These are phyloP conservation scores for Alloascoidea africana DNA, from an alignment of 805 yeast genomes.

Conservation along the genomic window DNA sequence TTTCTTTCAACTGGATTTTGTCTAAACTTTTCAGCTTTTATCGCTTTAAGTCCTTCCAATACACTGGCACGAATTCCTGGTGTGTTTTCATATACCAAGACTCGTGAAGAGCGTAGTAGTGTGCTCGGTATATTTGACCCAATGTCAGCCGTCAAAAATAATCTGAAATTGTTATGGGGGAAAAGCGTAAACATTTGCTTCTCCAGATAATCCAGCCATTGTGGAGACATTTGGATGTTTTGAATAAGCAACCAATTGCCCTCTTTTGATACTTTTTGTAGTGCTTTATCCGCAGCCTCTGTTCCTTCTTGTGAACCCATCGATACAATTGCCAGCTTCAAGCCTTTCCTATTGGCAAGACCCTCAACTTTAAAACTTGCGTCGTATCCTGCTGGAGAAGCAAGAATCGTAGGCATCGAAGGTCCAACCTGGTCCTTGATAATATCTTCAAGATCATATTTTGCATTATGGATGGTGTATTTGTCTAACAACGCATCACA, in stretches of 20 bases:
- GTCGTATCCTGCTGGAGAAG: constrained; percentile 51
- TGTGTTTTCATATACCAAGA: constrained; percentile 44
- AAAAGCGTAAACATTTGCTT: constrained; percentile 23
- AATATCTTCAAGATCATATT: constrained; percentile 11
- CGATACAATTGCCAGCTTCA: constrained; percentile 31
- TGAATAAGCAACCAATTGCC: constrained; percentile 70
- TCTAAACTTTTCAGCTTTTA: constrained; percentile 7
- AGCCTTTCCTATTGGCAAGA: constrained; percentile 20
- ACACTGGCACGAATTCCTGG: constrained; percentile 42
- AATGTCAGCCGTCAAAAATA: constrained; percentile 53
- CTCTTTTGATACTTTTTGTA: constrained; percentile 25
- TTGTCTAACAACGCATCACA: constrained; percentile 13
- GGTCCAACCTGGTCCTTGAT: constrained; percentile 8
- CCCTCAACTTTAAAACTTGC: constrained; percentile 38
- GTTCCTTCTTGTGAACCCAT: constrained; percentile 65
- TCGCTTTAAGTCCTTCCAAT: constrained; percentile 19
- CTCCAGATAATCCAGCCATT: constrained; percentile 44
- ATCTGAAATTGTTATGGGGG: constrained; percentile 24
- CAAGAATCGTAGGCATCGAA: constrained; percentile 30
- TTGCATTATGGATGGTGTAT: background rate
- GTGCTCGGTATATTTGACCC: constrained; percentile 35
- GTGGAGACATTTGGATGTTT: constrained; percentile 59
- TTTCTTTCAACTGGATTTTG: constrained; percentile 26
- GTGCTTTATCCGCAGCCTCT: constrained; percentile 37
- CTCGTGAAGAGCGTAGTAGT: constrained; percentile 36